Conservation (phyloP, 345 rosid genomes). For the Eucalyptus shirleyi region DNA sequence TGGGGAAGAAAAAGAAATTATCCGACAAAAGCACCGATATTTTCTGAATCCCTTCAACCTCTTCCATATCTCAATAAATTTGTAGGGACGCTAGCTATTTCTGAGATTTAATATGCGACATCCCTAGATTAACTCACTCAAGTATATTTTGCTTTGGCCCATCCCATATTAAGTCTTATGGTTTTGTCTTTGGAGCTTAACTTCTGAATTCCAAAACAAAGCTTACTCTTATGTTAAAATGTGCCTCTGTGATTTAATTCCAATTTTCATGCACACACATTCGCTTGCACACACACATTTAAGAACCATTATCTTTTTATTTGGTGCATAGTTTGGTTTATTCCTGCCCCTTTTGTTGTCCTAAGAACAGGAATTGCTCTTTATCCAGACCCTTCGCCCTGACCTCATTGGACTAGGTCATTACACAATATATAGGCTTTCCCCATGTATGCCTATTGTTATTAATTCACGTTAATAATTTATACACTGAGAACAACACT, state of each 20-base stretch:
- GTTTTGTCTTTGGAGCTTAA: no score
- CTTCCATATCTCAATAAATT: not conserved
- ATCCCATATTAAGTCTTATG: no score
- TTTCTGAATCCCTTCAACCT: not conserved
- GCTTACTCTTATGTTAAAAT: no score
- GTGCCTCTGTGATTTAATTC: no score
- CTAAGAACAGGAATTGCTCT: accelerated
- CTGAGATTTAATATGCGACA: accelerated
- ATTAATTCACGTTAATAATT: not conserved
- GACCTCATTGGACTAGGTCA: no score
- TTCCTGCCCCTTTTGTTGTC: accelerated
- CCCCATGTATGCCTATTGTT: accelerated
- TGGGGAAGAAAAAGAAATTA: not conserved
- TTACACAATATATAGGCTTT: not conserved
- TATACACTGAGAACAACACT: not conserved
- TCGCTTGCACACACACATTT: accelerated
- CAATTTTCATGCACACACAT: no score
- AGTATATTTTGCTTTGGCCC: accelerated
- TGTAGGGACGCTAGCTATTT: not conserved
- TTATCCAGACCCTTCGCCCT: no score
- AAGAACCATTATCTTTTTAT: no score
- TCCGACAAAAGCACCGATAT: not conserved
- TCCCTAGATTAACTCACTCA: accelerated
- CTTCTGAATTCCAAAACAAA: accelerated
- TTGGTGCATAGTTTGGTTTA: no score